Percentiles rank a stretch among this genome's conserved stretches.
These are phyloP conservation scores for Priceomyces castillae DNA, from an alignment of 805 yeast genomes.

Conservation along the genomic window DNA sequence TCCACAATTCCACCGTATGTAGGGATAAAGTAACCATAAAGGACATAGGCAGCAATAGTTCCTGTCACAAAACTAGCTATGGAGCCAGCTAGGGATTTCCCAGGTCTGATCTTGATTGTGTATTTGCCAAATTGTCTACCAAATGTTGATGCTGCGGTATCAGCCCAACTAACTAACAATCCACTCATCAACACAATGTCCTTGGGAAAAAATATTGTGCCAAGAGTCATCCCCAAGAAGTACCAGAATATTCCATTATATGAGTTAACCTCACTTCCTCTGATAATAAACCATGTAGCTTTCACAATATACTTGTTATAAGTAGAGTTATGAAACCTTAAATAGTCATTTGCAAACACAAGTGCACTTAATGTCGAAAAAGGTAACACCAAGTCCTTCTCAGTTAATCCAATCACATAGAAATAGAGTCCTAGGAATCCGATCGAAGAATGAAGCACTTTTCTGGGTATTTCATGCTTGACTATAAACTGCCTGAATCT, in stretches of 20 bases:
- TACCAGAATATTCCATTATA: slow-evolving; percentile 91
- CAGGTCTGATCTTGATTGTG: slow-evolving; percentile 71
- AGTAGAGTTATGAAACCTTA: slow-evolving; percentile 59
- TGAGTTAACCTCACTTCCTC: slow-evolving; percentile 69
- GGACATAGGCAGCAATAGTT: slow-evolving; percentile 55
- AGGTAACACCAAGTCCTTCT: slow-evolving; percentile 56
- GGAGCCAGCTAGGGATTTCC: slow-evolving; percentile 88
- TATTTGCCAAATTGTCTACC: slow-evolving; percentile 84
- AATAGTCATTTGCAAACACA: slow-evolving; percentile 60
- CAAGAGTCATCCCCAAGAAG: slow-evolving; percentile 70
- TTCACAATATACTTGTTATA: slow-evolving; percentile 68
- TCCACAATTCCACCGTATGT: slow-evolving; percentile 48
- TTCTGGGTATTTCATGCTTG: slow-evolving; percentile 87
- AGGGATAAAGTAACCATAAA: slow-evolving; percentile 77
- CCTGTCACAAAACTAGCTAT: slow-evolving; percentile 82
- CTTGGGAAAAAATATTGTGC: slow-evolving; percentile 68
- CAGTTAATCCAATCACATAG: slow-evolving; percentile 61
- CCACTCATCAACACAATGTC: slow-evolving; percentile 79
- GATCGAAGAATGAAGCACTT: slow-evolving; percentile 81
- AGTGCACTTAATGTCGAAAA: slow-evolving; percentile 53
- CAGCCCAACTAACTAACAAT: slow-evolving; percentile 90
- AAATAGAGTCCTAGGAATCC: slow-evolving; percentile 77
- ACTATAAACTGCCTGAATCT: slow-evolving; percentile 43
- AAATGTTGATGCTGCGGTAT: slow-evolving; percentile 92
- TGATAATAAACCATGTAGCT: slow-evolving; percentile 75